These are phyloP conservation scores for Taxillus chinensis DNA, from an alignment of 164 flowering plant species.

Conservation along the genomic window DNA sequence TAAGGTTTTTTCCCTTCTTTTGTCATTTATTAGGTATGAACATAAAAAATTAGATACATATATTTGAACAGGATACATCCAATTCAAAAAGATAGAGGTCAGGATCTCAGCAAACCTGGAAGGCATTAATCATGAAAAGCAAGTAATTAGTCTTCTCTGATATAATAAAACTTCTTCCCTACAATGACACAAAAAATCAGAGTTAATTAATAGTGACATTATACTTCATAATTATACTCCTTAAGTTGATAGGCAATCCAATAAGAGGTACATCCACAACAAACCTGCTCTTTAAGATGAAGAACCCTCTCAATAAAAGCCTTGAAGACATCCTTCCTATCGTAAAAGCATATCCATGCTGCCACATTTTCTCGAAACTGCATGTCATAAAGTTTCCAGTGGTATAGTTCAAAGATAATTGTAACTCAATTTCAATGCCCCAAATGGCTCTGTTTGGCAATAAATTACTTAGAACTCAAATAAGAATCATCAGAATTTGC, in stretches of 20 bases:
- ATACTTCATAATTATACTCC: too few relatives aligned
- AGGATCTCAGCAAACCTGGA: conserved; percentile 54
- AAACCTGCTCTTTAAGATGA: conserved; percentile 64
- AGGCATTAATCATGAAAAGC: conserved; percentile 93
- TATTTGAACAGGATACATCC: too few relatives aligned
- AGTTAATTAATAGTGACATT: background rate
- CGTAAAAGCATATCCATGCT: conserved; percentile 83
- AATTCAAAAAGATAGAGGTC: background rate
- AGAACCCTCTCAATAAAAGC: conserved; percentile 75
- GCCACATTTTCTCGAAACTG: conserved; percentile 97
- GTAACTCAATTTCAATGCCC: too few relatives aligned
- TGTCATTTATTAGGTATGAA: too few relatives aligned
- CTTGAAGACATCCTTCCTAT: conserved; percentile 59
- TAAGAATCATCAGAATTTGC: too few relatives aligned
- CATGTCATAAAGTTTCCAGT: conserved; percentile 10
- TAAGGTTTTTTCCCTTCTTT: too few relatives aligned
- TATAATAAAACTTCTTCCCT: conserved; percentile 61
- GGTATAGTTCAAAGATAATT: too few relatives aligned
- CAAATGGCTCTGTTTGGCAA: background rate
- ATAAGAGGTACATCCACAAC: conserved; percentile 1
- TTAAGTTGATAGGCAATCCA: too few relatives aligned
- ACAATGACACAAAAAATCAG: conserved; percentile 6
- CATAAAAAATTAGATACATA: too few relatives aligned
- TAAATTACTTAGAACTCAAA: background rate
- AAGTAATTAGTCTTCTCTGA: conserved; percentile 96